Percentiles rank a stretch among this genome's conserved stretches.
These are phyloP conservation scores for Spatholobus suberectus DNA, from an alignment of 306 rosid genomes.

Conservation along the genomic window DNA sequence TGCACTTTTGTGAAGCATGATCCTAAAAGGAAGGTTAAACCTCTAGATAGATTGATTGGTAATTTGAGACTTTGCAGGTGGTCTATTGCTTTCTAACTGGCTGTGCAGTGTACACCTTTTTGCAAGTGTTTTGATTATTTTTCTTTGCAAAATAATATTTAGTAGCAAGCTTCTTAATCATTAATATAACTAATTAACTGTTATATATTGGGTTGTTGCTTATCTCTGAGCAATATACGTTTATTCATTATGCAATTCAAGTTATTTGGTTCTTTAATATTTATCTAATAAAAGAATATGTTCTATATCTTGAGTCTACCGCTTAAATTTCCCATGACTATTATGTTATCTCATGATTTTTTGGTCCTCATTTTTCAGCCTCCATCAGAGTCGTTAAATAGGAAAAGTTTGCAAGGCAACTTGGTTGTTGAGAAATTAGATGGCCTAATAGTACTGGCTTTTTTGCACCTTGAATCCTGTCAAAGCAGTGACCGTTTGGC, in stretches of 20 bases:
- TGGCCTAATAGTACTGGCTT: constrained; percentile 70
- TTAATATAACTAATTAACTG: not conserved
- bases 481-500: constrained; percentile 73
- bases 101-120: not conserved
- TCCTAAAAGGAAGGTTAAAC: no score
- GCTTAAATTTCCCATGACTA: not conserved
- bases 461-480: constrained; percentile 88
- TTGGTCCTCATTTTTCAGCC: constrained; percentile 52
- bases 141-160: not conserved
- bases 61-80: not conserved
- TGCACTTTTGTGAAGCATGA: not conserved
- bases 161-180: not conserved
- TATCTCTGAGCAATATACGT: not conserved
- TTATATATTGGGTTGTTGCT: not conserved
- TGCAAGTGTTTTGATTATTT: not conserved
- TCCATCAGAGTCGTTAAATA: constrained; percentile 54
- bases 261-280: not conserved
- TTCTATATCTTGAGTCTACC: not conserved
- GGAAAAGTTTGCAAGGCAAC: constrained; percentile 53
- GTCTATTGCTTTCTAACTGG: not conserved
- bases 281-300: no score
- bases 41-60: not conserved
- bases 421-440: constrained; percentile 70
- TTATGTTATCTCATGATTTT: constrained; percentile 20
- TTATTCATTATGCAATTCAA: not conserved